Conservation (phyloP, 257 asterid species). For the Asclepias syriaca region DNA sequence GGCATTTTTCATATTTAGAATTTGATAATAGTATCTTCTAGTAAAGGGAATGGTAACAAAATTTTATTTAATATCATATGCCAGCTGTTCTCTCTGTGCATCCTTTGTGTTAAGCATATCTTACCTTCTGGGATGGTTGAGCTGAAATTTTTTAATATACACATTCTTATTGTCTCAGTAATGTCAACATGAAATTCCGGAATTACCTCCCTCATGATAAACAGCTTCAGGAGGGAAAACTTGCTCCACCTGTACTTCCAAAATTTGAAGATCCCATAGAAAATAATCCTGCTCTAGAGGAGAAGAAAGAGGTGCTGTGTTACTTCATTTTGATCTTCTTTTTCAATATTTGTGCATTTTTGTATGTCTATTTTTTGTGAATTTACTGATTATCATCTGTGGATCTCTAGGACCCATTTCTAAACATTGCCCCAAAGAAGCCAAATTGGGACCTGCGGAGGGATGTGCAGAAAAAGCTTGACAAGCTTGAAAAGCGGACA, state of each 20-base stretch:
- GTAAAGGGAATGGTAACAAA: neutral
- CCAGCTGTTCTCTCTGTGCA: neutral
- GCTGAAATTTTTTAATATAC: neutral
- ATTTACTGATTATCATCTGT: neutral
- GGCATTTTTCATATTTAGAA: neutral
- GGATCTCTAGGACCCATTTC: conserved; percentile 69
- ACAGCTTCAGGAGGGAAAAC: conserved; percentile 90
- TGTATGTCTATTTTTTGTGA: neutral
- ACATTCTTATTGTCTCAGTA: conserved; percentile 28
- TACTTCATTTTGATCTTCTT: neutral
- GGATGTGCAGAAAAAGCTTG: conserved; percentile 91
- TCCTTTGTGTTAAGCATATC: neutral
- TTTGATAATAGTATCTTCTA: neutral
- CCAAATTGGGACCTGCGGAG: conserved; percentile 96
- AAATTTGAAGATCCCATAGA: conserved; percentile 82
- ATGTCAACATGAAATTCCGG: conserved; percentile 75
- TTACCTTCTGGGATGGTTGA: neutral
- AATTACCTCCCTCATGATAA: conserved; percentile 97
- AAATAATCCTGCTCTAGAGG: conserved; percentile 54
- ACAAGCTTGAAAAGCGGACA: conserved; percentile 86
- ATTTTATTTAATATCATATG: neutral
- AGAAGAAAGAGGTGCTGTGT: conserved; percentile 67
- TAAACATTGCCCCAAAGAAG: conserved; percentile 93
- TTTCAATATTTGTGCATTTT: neutral
- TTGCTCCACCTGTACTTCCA: conserved; percentile 80